Evolutionary conservation across 2,329 filamentous ascomycete genomes (phyloP).

Genomic region (Aspergillus brasiliensis): DNA sequence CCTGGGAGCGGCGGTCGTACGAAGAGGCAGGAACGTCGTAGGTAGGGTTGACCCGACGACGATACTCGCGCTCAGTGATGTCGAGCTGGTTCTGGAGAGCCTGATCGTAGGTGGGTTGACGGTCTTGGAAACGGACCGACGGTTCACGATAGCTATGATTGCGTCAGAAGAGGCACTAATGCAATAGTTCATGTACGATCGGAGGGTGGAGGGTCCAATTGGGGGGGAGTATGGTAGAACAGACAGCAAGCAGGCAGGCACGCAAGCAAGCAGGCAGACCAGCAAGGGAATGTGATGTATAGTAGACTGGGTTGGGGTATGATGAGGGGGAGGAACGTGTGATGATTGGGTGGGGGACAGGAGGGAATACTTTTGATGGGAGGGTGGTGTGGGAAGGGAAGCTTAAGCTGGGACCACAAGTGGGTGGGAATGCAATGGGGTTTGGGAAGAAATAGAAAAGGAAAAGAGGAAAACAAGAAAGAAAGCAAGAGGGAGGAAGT

Average conservation of each 20-base stretch:
- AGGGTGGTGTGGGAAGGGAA: constrained; percentile 9
- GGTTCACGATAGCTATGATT: constrained; percentile 57
- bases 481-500: background rate
- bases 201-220: constrained; percentile 22
- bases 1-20: constrained; percentile 21
- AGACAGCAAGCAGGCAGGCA: background rate
- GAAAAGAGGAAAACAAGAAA: background rate
- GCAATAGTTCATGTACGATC: constrained; percentile 15
- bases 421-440: background rate
- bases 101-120: constrained; percentile 43
- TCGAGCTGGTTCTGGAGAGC: constrained; percentile 53
- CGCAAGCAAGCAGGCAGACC: constrained; percentile 24
- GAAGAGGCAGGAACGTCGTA: constrained; percentile 47
- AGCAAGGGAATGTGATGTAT: constrained; percentile 24
- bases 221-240: constrained; percentile 14
- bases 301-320: constrained; percentile 4
- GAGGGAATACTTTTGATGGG: constrained; percentile 1
- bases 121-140: constrained; percentile 52
- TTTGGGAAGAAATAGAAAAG: background rate
- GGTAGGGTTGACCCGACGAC: constrained; percentile 60
- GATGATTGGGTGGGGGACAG: constrained; percentile 15
- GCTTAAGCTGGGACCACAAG: constrained; percentile 1
- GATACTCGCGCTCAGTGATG: constrained; percentile 63
- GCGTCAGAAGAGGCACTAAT: constrained; percentile 21
- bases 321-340: background rate